Percentiles rank a stretch among this genome's conserved stretches.
Evolutionary conservation across 495 filamentous ascomycete species (phyloP).

Genomic region (Massariosphaeria phaeospora): DNA sequence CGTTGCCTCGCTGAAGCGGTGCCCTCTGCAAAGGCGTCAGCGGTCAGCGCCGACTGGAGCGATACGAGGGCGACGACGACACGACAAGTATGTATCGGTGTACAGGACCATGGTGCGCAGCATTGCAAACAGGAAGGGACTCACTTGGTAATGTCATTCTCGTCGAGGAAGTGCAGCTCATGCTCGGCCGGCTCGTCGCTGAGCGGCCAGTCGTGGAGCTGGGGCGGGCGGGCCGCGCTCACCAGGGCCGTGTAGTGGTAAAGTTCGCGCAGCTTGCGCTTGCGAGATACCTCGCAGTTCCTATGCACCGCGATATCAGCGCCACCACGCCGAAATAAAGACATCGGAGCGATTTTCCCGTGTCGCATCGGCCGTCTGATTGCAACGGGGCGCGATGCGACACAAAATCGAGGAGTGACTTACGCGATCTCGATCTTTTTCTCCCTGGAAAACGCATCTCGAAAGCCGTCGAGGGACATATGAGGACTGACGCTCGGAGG

Average conservation of each 20-base stretch:
- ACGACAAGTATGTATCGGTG: background rate
- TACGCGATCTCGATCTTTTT: slow-evolving; percentile 62
- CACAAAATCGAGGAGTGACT: slow-evolving; percentile 37
- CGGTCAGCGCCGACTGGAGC: slow-evolving; percentile 29
- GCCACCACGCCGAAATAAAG: slow-evolving; percentile 32
- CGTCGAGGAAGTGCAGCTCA: slow-evolving; percentile 62
- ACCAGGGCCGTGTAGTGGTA: slow-evolving; percentile 55
- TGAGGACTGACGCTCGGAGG: slow-evolving; percentile 45
- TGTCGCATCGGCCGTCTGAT: slow-evolving; percentile 35
- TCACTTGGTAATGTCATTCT: slow-evolving; percentile 73
- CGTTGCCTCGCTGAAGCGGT: slow-evolving; percentile 41
- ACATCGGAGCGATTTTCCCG: slow-evolving; percentile 37
- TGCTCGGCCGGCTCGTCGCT: slow-evolving; percentile 40
- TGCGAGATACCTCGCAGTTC: slow-evolving; percentile 69
- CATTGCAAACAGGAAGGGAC: slow-evolving; percentile 39
- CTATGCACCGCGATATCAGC: slow-evolving; percentile 45
- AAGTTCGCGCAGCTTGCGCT: slow-evolving; percentile 78
- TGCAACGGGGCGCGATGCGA: slow-evolving; percentile 32
- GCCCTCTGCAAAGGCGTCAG: slow-evolving; percentile 50
- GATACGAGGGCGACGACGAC: slow-evolving; percentile 2
- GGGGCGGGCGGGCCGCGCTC: slow-evolving; percentile 42
- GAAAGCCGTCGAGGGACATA: slow-evolving; percentile 47
- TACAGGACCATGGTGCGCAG: slow-evolving; percentile 14
- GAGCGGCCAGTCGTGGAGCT: slow-evolving; percentile 46
- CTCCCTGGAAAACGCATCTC: slow-evolving; percentile 53